A percentile compares a stretch with the other conserved stretches of the same genome.
Evolutionary conservation across 2,329 filamentous ascomycete species (phyloP).

Genomic region (Neonectria faginata): DNA sequence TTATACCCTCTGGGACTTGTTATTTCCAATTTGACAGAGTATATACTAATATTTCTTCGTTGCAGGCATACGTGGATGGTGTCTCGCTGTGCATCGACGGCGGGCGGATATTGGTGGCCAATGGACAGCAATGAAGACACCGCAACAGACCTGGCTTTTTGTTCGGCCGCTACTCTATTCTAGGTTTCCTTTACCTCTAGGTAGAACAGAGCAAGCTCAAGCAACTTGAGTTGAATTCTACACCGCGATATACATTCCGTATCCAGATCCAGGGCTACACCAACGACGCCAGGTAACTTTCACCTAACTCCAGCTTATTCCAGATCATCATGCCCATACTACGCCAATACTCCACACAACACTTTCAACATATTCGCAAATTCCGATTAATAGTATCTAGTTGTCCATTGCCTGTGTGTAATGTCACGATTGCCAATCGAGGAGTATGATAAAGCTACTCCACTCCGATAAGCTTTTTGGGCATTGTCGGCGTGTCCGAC

Average conservation of each 20-base stretch:
- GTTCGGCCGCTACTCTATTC: not conserved
- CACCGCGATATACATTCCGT: not conserved
- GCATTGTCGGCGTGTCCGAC: not conserved
- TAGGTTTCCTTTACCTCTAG: not conserved
- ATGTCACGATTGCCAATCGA: not conserved
- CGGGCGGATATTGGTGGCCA: conserved; percentile 47
- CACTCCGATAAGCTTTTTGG: not conserved
- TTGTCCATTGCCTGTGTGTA: not conserved
- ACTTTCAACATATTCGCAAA: not conserved
- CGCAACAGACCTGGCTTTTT: not conserved
- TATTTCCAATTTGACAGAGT: not conserved
- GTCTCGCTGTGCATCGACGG: conserved; percentile 48
- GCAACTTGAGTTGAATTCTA: not conserved
- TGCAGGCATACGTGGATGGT: conserved; percentile 48
- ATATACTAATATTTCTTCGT: not conserved
- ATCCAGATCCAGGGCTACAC: not conserved
- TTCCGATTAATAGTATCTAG: not conserved
- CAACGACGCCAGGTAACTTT: no score
- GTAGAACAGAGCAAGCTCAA: not conserved
- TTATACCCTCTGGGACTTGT: not conserved
- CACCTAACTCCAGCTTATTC: not conserved
- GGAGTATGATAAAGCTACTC: not conserved
- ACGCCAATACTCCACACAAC: not conserved
- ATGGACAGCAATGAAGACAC: conserved; percentile 42
- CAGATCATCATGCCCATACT: not conserved